Base-by-base conservation (phyloP, 148 eudicot species). In the Oxyria digyna region DNA sequence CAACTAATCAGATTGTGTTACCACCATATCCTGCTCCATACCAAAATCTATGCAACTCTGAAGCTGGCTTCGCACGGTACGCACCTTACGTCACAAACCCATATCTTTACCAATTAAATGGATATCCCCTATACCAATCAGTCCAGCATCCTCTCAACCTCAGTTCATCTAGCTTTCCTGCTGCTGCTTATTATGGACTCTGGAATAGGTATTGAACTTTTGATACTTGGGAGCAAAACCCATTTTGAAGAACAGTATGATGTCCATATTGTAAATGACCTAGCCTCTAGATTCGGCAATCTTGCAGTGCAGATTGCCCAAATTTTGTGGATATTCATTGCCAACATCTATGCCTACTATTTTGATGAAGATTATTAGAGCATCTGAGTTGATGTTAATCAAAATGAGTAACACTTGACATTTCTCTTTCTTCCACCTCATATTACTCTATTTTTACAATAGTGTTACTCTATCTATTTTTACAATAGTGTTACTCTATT, bases 241-340 rank as follows among this genome's bases (percentile, higher is more conserved):
- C 49, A 14, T 45, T n/a, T 20, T 38, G 41, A 38, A 0, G 35
- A 14, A 57, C 17, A 27, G 35, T 27, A 27, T 57, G 8, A 57
- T 57, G 64, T 57, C 37, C 64, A 57, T 57, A 57, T 2, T 57
- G 35, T 57, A 57, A 26, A 57, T 57, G 64, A 14, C 37, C 33
- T 11, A 57, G 14, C 64, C 64, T 18, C 33, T 14, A 29, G 64
- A 20, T n/a, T n/a, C n/a, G n/a, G n/a, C n/a, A n/a, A n/a, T n/a
- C n/a, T n/a, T n/a, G n/a, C n/a, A n/a, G n/a, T n/a, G n/a, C n/a
- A n/a, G n/a, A n/a, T n/a, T n/a, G n/a, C n/a, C n/a, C n/a, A n/a
- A n/a, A n/a, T n/a, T n/a, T n/a, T n/a, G n/a, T n/a, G n/a, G n/a
- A n/a, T n/a, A n/a, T n/a, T n/a, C n/a, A n/a, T n/a, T n/a, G n/a